A percentile compares a stretch with the other conserved stretches of the same genome.
Evolutionary conservation across 257 asterid species (phyloP).

Genomic region (Mitragyna speciosa): DNA sequence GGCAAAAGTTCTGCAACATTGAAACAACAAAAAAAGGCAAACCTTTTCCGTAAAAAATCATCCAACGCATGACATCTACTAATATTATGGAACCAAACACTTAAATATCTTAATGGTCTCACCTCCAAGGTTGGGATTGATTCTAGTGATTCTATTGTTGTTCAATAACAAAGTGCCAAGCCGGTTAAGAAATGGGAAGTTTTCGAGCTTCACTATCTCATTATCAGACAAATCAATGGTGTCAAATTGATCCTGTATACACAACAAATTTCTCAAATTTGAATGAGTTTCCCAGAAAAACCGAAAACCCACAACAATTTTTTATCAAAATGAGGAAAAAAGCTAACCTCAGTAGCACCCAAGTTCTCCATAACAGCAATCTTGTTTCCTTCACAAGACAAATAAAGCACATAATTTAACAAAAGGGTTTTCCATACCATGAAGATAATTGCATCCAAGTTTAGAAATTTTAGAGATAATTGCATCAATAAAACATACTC

Average conservation of each 20-base stretch:
- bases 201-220: conserved; percentile 98
- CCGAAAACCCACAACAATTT: neutral
- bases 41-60: neutral
- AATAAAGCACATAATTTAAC: neutral
- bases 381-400: conserved; percentile 63
- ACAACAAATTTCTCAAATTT: neutral
- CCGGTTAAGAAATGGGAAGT: conserved; percentile 75
- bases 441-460: neutral
- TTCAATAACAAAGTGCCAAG: conserved; percentile 86
- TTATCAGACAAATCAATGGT: conserved; percentile 94
- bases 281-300: conserved; percentile 8
- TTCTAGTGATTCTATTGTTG: conserved; percentile 96
- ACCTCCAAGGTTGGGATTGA: conserved; percentile 92
- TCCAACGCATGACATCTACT: neutral
- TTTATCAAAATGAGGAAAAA: neutral
- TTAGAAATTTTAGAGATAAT: neutral
- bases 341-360: conserved; percentile 94
- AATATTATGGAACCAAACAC: neutral
- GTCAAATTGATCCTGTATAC: conserved; percentile 88
- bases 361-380: conserved; percentile 87
- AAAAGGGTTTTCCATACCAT: neutral
- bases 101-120: conserved; percentile 5
- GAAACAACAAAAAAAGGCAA: neutral
- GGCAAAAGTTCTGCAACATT: conserved; percentile 80
- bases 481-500: neutral